phyloP scores from a whole-genome alignment of 2,329 filamentous ascomycete genomes.

The Aspergillus glaucus region DNA sequence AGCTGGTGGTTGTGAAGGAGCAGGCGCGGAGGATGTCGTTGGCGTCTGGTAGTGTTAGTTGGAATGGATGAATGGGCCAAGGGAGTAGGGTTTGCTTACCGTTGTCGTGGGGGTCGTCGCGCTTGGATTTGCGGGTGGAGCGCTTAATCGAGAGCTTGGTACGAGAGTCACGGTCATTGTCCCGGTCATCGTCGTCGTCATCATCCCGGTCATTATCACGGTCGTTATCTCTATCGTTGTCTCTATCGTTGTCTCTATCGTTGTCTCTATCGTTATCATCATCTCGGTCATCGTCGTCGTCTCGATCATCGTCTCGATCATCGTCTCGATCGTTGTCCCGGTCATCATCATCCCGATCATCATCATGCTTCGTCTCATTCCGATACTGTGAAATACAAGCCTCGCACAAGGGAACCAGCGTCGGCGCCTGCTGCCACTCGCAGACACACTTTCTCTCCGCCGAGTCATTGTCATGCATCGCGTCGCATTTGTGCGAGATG shows the following conservation, averaged over 20 bases:
- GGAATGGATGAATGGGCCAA: not conserved
- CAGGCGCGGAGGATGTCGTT: constrained; percentile 26
- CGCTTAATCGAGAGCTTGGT: not conserved
- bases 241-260: constrained; percentile 6
- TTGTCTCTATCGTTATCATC: constrained; percentile 1
- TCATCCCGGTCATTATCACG: constrained; percentile 1
- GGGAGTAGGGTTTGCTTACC: constrained; percentile 11
- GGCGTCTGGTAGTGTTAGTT: constrained; percentile 15
- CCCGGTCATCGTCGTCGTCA: not conserved
- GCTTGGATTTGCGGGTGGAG: not conserved
- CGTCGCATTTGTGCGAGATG: constrained; percentile 19
- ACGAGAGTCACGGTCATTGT: constrained; percentile 5
- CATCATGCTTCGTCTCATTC: constrained; percentile 7
- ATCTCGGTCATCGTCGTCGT: constrained; percentile 2
- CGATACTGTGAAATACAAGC: constrained; percentile 26
- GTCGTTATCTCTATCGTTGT: constrained; percentile 7
- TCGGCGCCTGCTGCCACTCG: constrained; percentile 19
- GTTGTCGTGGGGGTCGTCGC: constrained; percentile 17
- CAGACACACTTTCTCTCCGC: constrained; percentile 25
- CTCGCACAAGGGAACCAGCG: constrained; percentile 24
- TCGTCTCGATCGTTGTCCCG: constrained; percentile 8
- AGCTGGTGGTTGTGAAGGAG: constrained; percentile 21
- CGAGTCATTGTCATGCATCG: constrained; percentile 17
- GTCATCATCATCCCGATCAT: constrained; percentile 11
- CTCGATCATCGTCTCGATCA: constrained; percentile 7